Percentiles rank a stretch among this genome's conserved stretches.
Conservation (phyloP, 192 early-diverging fungal species). For the Coemansia reversa region DNA sequence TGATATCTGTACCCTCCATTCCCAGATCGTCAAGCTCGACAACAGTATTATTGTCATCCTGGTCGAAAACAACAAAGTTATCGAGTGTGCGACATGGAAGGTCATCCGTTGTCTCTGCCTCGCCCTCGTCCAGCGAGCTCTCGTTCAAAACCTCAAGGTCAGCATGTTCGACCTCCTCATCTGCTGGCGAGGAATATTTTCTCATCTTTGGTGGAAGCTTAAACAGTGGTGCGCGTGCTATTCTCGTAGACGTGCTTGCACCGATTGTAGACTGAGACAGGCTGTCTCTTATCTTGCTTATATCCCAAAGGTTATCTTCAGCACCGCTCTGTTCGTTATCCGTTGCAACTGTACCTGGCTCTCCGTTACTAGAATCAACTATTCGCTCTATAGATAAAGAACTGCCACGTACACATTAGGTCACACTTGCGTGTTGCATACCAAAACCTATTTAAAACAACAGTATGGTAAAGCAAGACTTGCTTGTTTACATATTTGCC, state of each 20-base stretch:
- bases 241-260: background rate
- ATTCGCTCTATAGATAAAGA: background rate
- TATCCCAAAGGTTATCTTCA: slow-evolving; percentile 13
- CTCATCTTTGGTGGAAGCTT: slow-evolving; percentile 9
- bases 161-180: slow-evolving; percentile 38
- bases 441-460: background rate
- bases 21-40: slow-evolving; percentile 53
- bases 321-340: slow-evolving; percentile 4
- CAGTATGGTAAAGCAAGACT: background rate
- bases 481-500: background rate
- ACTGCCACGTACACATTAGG: background rate
- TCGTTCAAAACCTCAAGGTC: slow-evolving; percentile 54
- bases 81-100: slow-evolving; percentile 56
- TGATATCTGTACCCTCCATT: slow-evolving; percentile 40
- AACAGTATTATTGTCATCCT: slow-evolving; percentile 26
- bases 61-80: slow-evolving; percentile 58
- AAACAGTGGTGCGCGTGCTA: background rate
- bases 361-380: background rate
- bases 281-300: slow-evolving; percentile 6
- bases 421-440: background rate
- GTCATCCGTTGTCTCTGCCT: slow-evolving; percentile 22
- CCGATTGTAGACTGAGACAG: background rate
- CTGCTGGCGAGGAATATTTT: slow-evolving; percentile 18
- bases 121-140: slow-evolving; percentile 16
- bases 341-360: background rate